These are phyloP conservation scores for Zygotorulaspora danielsina DNA, from an alignment of 805 yeast species.

Conservation along the genomic window DNA sequence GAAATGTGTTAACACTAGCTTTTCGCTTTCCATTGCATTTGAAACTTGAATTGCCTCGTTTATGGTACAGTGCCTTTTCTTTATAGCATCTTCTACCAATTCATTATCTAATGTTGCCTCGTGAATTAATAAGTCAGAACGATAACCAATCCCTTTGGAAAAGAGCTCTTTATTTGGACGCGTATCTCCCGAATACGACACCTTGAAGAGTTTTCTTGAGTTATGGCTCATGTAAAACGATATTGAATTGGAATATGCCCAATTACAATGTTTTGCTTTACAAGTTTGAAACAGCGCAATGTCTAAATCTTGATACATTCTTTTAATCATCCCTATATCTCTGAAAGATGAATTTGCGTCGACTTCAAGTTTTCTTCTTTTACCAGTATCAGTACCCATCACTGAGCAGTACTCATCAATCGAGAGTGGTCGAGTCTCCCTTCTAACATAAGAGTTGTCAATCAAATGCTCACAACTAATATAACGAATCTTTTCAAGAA, in stretches of 20 bases:
- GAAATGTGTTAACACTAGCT: conserved; percentile 81
- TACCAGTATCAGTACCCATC: conserved; percentile 12
- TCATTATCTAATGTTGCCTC: conserved; percentile 90
- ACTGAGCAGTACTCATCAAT: conserved; percentile 21
- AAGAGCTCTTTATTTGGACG: conserved; percentile 66
- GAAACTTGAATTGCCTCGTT: conserved; percentile 78
- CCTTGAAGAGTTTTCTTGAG: conserved; percentile 45
- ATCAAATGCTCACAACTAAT: conserved; percentile 60
- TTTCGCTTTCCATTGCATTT: conserved; percentile 63
- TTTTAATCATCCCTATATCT: conserved; percentile 29
- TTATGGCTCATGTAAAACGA: conserved; percentile 38
- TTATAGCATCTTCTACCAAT: conserved; percentile 67
- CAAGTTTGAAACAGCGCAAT: conserved; percentile 52
- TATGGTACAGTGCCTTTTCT: conserved; percentile 82
- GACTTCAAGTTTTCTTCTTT: conserved; percentile 26
- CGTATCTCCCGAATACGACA: conserved; percentile 93
- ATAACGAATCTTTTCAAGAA: conserved; percentile 44
- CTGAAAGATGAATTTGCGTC: conserved; percentile 26
- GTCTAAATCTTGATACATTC: conserved; percentile 41
- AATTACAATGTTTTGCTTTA: conserved; percentile 78
- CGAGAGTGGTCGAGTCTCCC: conserved; percentile 31
- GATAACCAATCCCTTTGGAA: conserved; percentile 55
- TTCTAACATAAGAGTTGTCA: conserved; percentile 34
- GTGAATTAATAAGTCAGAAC: conserved; percentile 75
- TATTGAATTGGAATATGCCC: conserved; percentile 69